phyloP scores from a whole-genome alignment of 78 protist genomes.

The Pelomyxa schiedti region DNA sequence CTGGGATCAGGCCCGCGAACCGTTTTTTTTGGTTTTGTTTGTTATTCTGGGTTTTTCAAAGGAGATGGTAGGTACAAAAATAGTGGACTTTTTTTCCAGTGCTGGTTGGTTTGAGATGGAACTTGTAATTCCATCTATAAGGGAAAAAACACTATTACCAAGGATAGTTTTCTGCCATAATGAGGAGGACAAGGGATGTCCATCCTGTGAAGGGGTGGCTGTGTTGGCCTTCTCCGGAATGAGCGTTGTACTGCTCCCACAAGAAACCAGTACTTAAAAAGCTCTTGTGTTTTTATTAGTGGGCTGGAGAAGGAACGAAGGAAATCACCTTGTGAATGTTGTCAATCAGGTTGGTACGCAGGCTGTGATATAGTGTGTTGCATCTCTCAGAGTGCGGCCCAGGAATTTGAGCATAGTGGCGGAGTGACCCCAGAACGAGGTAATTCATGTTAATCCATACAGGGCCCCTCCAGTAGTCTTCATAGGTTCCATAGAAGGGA shows the following conservation, averaged over 20 bases:
- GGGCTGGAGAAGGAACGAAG: neutral
- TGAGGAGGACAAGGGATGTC: conserved; percentile 67
- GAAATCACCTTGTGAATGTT: neutral
- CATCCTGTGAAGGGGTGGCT: conserved; percentile 87
- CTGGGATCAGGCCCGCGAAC: no score
- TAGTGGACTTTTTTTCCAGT: no score
- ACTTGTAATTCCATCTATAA: no score
- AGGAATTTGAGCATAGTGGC: neutral
- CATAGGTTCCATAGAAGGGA: conserved; percentile 37
- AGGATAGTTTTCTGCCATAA: conserved; percentile 28
- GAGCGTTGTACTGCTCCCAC: conserved; percentile 80
- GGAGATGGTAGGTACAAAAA: no score
- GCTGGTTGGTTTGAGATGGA: no score
- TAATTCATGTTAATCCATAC: conserved; percentile 92
- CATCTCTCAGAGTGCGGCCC: neutral
- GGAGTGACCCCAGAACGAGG: conserved; percentile 41
- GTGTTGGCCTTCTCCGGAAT: conserved; percentile 67
- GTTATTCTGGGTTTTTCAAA: no score
- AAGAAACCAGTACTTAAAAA: conserved; percentile 62
- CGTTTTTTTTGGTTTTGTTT: no score
- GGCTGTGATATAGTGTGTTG: neutral
- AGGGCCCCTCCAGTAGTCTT: conserved; percentile 88
- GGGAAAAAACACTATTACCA: no score
- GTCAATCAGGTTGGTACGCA: conserved; percentile 38
- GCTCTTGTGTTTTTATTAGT: neutral